phyloP scores from a whole-genome alignment of 805 yeast species.

The Phaffomyces thermotolerans region DNA sequence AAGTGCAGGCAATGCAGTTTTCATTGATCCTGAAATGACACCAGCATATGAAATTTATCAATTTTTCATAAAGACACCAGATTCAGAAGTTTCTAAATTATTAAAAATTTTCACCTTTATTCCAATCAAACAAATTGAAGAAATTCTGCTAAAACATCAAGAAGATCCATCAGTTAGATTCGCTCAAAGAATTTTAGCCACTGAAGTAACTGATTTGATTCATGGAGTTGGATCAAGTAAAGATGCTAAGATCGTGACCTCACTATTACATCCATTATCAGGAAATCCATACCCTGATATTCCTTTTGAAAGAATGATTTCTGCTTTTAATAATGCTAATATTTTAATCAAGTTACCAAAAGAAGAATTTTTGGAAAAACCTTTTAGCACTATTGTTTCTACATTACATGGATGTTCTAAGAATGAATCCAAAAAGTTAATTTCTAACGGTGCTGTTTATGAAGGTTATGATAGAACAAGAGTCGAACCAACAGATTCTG shows the following conservation, averaged over 20 bases:
- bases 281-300: constrained; percentile 41
- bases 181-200: constrained; percentile 75
- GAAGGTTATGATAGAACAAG: constrained; percentile 54
- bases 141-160: constrained; percentile 44
- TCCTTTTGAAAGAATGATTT: constrained; percentile 41
- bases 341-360: constrained; percentile 36
- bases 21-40: constrained; percentile 69
- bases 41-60: constrained; percentile 80
- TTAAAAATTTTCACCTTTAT: constrained; percentile 74
- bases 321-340: constrained; percentile 52
- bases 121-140: constrained; percentile 53
- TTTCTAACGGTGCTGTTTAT: constrained; percentile 68
- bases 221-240: constrained; percentile 78
- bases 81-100: constrained; percentile 62
- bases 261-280: constrained; percentile 56
- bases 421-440: constrained; percentile 52
- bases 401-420: constrained; percentile 41
- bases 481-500: constrained; percentile 41
- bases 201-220: constrained; percentile 78
- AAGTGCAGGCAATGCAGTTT: constrained; percentile 94
- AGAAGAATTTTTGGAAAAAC: constrained; percentile 30
- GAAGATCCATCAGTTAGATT: constrained; percentile 53
- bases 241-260: constrained; percentile 59
- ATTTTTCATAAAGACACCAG: constrained; percentile 72
- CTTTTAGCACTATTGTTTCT: constrained; percentile 48